These are phyloP conservation scores for Apophysomyces ossiformis DNA, from an alignment of 371 early-diverging fungal species.

Conservation along the genomic window DNA sequence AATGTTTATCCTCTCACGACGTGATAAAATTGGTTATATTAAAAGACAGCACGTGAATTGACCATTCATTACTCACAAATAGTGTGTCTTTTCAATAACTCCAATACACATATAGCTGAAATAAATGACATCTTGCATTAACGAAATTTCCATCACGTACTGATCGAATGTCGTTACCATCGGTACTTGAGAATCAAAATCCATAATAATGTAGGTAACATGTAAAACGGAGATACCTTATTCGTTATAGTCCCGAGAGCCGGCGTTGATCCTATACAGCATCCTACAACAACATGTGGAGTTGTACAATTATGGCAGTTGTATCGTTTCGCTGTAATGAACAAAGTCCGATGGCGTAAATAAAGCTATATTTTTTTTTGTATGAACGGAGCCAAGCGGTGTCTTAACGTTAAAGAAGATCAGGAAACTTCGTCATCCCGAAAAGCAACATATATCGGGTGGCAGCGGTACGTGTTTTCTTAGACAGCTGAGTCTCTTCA, in stretches of 20 bases:
- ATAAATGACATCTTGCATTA: neutral
- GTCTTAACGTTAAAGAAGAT: neutral
- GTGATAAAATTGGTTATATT: neutral
- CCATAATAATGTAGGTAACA: no score
- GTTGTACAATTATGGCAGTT: conserved; percentile 2
- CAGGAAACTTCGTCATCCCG: neutral
- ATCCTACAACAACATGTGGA: conserved; percentile 1
- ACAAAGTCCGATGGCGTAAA: neutral
- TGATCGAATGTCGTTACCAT: no score
- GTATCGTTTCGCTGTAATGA: neutral
- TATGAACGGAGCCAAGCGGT: conserved; percentile 5
- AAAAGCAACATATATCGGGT: neutral
- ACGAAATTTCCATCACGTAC: no score
- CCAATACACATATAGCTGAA: neutral
- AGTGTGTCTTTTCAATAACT: no score
- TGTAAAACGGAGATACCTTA: neutral
- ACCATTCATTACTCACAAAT: no score
- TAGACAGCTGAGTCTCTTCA: neutral
- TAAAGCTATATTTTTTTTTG: no score
- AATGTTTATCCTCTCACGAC: neutral
- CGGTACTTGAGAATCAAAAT: no score
- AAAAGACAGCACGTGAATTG: neutral
- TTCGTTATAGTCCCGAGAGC: conserved; percentile 2
- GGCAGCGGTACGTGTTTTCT: neutral
- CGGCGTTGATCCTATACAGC: neutral